Evolutionary conservation across 768 basidiomycete genomes (phyloP), one percentile per base, ranked within the genome.

Genomic region (Mycena belliarum): DNA sequence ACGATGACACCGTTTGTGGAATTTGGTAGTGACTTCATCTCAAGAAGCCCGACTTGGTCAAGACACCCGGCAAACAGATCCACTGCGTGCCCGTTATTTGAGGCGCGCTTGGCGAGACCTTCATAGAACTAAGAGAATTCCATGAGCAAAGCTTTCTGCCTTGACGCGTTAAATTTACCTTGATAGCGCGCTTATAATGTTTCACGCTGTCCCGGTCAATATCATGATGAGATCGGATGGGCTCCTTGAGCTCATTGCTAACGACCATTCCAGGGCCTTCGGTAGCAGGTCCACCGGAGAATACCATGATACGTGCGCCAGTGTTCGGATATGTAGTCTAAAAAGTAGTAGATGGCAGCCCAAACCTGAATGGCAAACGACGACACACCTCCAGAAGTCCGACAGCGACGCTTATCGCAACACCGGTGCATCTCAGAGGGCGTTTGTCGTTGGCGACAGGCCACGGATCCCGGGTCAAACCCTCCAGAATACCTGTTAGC

Each of bases 221-320:
- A 68, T 99, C 97, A 75, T 98, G 96, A 70, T 99, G 97, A 9
- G 95, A 97, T 51, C 97, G 89, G 61, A 99, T 98, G 2, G 95
- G 94, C 68, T 99, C 97, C 75, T 93, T 91, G 54, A 98, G 79
- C 74, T 98, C 96, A 63, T 92, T 92, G 73, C 83, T 89, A 54
- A 98, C 97, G 29, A 98, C 95, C 86, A 95, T 87, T 18, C 97
- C 97, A 0, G 97, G 97, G 3, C 97, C 97, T 68, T 98, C 95
- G 2, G 96, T 97, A 11, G 90, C 89, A 15, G 97, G 93, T 26
- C 97, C 97, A 65, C 96, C 97, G 35, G 95, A 78, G 68, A 98
- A 98, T 32, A 98, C 71, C 91, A 98, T 96, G 73, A 99, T 91
- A 50, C 96, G 85, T 18, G 89, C 95, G 40, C 97, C 97, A 12